Conservation (phyloP, 2,329 filamentous ascomycete species). For the Penicillium nordicum region DNA sequence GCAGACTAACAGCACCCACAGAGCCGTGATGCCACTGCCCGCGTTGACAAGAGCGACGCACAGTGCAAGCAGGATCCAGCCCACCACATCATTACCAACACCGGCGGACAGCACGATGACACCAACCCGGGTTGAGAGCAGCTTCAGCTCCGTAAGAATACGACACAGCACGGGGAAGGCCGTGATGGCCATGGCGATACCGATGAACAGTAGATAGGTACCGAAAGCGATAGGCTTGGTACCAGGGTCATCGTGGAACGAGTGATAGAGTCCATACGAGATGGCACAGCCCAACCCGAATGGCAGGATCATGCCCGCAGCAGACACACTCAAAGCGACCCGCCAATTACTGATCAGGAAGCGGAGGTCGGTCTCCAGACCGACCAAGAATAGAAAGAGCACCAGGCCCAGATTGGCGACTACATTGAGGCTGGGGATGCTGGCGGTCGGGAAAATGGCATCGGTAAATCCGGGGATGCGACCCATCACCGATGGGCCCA, state of each 20-base stretch:
- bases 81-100: constrained; percentile 86
- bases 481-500: constrained; percentile 85
- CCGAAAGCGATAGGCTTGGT: constrained; percentile 59
- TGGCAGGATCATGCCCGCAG: constrained; percentile 75
- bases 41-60: constrained; percentile 93
- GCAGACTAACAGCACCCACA: constrained; percentile 77
- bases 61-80: constrained; percentile 88
- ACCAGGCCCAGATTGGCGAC: constrained; percentile 81
- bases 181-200: constrained; percentile 90
- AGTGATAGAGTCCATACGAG: constrained; percentile 73
- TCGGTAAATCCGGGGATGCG: constrained; percentile 73
- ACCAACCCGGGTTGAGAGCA: constrained; percentile 78
- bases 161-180: constrained; percentile 87
- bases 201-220: constrained; percentile 74
- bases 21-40: constrained; percentile 71
- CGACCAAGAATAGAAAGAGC: constrained; percentile 83
- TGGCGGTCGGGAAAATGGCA: constrained; percentile 71
- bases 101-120: constrained; percentile 86
- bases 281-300: constrained; percentile 79
- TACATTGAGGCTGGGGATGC: constrained; percentile 70
- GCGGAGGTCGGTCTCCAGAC: constrained; percentile 78
- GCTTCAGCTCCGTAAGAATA: constrained; percentile 85
- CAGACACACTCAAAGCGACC: constrained; percentile 70
- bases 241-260: constrained; percentile 61
- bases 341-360: constrained; percentile 77